These are phyloP conservation scores for Rhodotorula sp. DNA, from an alignment of 1,284 basidiomycete species.

Conservation along the genomic window DNA sequence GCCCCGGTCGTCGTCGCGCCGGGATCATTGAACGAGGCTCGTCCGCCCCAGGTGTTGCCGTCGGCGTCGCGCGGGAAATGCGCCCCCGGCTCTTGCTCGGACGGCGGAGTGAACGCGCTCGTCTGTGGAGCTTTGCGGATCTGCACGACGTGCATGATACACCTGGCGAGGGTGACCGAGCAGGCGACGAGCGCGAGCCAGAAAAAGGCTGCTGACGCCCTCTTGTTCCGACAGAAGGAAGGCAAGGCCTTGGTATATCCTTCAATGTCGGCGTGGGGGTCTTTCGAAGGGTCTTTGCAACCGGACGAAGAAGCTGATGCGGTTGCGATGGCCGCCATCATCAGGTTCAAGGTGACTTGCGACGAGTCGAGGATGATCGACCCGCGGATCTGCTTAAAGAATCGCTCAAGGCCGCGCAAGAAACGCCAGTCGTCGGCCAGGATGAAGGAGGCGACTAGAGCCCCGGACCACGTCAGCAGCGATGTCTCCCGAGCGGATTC, in stretches of 20 bases:
- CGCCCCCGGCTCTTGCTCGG: not conserved
- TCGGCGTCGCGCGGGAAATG: conserved; percentile 16
- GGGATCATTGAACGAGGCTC: conserved; percentile 3
- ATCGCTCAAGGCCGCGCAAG: conserved; percentile 37
- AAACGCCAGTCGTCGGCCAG: conserved; percentile 21
- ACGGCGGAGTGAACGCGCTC: conserved; percentile 22
- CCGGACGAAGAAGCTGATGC: conserved; percentile 38
- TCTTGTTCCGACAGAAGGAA: conserved; percentile 41
- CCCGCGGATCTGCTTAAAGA: conserved; percentile 36
- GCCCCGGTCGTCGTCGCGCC: too few species aligned
- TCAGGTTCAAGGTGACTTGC: conserved; percentile 24
- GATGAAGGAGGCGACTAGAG: conserved; percentile 24
- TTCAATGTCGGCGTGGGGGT: conserved; percentile 36
- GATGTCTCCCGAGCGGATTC: too few species aligned
- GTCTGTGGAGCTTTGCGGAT: conserved; percentile 18
- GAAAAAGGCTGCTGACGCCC: conserved; percentile 43
- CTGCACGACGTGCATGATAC: conserved; percentile 14
- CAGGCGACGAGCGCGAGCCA: conserved; percentile 38
- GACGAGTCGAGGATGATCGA: conserved; percentile 37
- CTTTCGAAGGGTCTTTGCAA: conserved; percentile 37
- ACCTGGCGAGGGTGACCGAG: conserved; percentile 13
- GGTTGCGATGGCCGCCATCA: conserved; percentile 35
- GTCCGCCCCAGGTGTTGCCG: conserved; percentile 18
- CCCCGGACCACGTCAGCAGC: too few species aligned
- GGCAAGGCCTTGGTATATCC: conserved; percentile 36